These are phyloP conservation scores for Claviceps maximensis DNA, from an alignment of 2,329 filamentous ascomycete genomes.

Conservation along the genomic window DNA sequence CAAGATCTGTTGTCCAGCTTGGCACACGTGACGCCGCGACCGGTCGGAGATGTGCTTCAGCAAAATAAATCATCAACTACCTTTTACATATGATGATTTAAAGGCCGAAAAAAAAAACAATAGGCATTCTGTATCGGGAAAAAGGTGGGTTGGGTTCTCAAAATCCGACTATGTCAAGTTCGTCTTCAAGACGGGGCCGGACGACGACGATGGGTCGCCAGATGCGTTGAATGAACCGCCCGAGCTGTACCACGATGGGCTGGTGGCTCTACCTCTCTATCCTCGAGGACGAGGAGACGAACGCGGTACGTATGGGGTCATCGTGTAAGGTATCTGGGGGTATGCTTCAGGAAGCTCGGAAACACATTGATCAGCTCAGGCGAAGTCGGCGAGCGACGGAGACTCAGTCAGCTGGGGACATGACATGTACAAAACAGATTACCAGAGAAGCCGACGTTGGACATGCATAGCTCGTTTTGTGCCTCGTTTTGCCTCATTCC, in stretches of 20 bases:
- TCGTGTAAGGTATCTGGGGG: not conserved
- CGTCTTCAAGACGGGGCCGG: not conserved
- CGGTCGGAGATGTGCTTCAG: not conserved
- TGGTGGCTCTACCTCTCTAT: too few relatives aligned
- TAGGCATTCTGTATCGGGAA: conserved; percentile 12
- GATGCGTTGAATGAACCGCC: too few relatives aligned
- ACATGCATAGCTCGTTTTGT: too few relatives aligned
- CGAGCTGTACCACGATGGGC: too few relatives aligned
- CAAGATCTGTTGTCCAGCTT: not conserved
- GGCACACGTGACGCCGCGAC: not conserved
- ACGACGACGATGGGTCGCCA: too few relatives aligned
- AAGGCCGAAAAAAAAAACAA: conserved; percentile 22
- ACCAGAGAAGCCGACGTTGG: too few relatives aligned
- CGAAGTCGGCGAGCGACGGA: too few relatives aligned
- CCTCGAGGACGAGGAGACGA: not conserved
- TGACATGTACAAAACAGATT: too few relatives aligned
- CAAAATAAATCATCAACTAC: conserved; percentile 12
- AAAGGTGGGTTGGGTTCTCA: conserved; percentile 2
- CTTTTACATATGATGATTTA: conserved; percentile 34
- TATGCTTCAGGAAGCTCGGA: too few relatives aligned
- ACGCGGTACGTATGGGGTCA: too few relatives aligned
- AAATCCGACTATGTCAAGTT: conserved; percentile 5
- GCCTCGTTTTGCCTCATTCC: not conserved
- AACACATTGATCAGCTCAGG: too few relatives aligned
- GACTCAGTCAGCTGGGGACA: too few relatives aligned